phyloP scores from a whole-genome alignment of 1,284 basidiomycete species.

The Porodaedalea pini region DNA sequence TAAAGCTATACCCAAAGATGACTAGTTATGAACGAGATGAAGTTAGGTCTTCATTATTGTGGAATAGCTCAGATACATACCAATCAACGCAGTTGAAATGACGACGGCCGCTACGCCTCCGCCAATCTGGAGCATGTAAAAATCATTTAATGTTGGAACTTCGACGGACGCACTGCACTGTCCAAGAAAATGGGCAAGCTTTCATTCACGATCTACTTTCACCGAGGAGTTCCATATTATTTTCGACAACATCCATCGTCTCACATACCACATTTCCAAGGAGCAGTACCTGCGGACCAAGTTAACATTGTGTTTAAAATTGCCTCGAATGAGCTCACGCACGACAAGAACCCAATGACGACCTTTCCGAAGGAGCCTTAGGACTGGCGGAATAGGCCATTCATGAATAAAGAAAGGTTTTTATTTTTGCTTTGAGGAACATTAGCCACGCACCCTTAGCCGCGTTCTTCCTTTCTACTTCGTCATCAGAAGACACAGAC shows the following conservation, averaged over 20 bases:
- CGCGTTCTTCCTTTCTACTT: slow-evolving; percentile 64
- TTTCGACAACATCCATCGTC: too few relatives aligned
- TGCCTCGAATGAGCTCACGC: slow-evolving; percentile 29
- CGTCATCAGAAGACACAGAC: slow-evolving; percentile 73
- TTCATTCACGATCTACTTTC: slow-evolving; percentile 77
- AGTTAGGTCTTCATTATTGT: not conserved
- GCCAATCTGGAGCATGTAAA: slow-evolving; percentile 50
- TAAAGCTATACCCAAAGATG: slow-evolving; percentile 68
- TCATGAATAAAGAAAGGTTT: not conserved
- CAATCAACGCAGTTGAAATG: slow-evolving; percentile 82
- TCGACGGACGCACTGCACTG: slow-evolving; percentile 57
- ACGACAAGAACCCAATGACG: slow-evolving; percentile 95
- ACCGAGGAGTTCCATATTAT: not conserved
- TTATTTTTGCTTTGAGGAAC: not conserved
- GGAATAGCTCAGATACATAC: slow-evolving; percentile 27
- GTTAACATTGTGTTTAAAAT: slow-evolving; percentile 10
- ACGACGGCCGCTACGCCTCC: slow-evolving; percentile 83
- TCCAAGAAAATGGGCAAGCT: slow-evolving; percentile 93
- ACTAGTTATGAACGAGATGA: slow-evolving; percentile 46
- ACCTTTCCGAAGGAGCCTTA: slow-evolving; percentile 74
- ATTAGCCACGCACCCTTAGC: slow-evolving; percentile 51
- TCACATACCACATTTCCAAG: slow-evolving; percentile 78
- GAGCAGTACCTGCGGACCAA: slow-evolving; percentile 57
- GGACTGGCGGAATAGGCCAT: slow-evolving; percentile 44
- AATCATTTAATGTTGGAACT: slow-evolving; percentile 18